phyloP scores from a whole-genome alignment of 2,329 filamentous ascomycete genomes.

The Emmonsiellopsis sp. region DNA sequence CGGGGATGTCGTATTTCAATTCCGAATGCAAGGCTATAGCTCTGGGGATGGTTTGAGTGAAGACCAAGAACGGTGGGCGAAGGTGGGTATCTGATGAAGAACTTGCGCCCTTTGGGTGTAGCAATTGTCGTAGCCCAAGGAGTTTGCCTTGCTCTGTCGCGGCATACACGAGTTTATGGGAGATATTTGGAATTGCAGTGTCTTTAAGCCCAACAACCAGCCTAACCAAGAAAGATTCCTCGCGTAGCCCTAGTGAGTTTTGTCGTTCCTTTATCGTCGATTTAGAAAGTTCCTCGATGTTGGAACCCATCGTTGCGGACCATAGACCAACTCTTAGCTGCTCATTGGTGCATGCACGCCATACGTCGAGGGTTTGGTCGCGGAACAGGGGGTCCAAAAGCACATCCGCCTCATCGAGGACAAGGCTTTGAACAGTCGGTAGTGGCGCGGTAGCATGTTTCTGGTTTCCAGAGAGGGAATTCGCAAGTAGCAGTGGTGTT shows the following conservation, averaged over 20 bases:
- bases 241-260: slow-evolving; percentile 25
- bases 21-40: slow-evolving; percentile 82
- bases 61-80: slow-evolving; percentile 84
- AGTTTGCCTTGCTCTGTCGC: slow-evolving; percentile 92
- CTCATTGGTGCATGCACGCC: slow-evolving; percentile 64
- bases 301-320: slow-evolving; percentile 96
- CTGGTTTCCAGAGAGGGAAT: slow-evolving; percentile 51
- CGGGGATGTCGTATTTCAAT: slow-evolving; percentile 86
- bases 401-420: slow-evolving; percentile 92
- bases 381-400: slow-evolving; percentile 85
- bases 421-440: slow-evolving; percentile 60
- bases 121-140: slow-evolving; percentile 76
- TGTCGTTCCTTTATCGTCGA: slow-evolving; percentile 54
- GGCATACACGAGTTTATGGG: slow-evolving; percentile 80
- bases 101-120: slow-evolving; percentile 61
- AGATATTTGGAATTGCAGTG: slow-evolving; percentile 83
- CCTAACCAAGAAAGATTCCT: slow-evolving; percentile 55
- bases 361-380: slow-evolving; percentile 76
- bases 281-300: slow-evolving; percentile 68
- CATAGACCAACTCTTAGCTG: slow-evolving; percentile 71
- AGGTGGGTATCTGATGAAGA: slow-evolving; percentile 41
- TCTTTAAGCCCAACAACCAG: slow-evolving; percentile 96
- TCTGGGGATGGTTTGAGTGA: slow-evolving; percentile 90
- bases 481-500: slow-evolving; percentile 68
- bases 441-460: slow-evolving; percentile 42